Conservation (phyloP, 2,329 filamentous ascomycete genomes). For the Fusarium subglutinans region DNA sequence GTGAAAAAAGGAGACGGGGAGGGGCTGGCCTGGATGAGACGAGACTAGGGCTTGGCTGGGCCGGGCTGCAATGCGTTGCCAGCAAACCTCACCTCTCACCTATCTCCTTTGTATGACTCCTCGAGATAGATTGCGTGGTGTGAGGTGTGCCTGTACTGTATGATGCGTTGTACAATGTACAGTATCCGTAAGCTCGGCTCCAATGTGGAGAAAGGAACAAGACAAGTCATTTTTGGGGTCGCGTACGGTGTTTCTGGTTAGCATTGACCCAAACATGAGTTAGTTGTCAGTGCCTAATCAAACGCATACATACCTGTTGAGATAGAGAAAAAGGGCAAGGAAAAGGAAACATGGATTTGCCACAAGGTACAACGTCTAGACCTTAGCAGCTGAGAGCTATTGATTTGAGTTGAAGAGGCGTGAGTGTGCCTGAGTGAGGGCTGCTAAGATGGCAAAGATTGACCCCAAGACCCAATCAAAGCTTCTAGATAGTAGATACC, state of each 20-base stretch:
- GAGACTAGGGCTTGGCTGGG: slow-evolving; percentile 16
- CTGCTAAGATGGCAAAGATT: slow-evolving; percentile 3
- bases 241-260: slow-evolving; percentile 1
- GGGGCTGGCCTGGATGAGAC: slow-evolving; percentile 5
- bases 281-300: not conserved
- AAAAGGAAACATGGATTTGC: not conserved
- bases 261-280: not conserved
- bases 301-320: not conserved
- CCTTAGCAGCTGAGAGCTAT: not conserved
- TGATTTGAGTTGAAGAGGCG: not conserved
- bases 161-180: slow-evolving; percentile 18
- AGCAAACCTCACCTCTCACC: slow-evolving; percentile 15
- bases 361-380: not conserved
- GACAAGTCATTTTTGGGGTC: not conserved
- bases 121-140: slow-evolving; percentile 15
- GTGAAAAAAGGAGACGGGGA: slow-evolving; percentile 3
- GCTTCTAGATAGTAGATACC: slow-evolving; percentile 4
- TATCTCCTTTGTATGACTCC: not conserved
- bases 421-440: slow-evolving; percentile 26
- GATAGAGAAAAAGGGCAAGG: not conserved
- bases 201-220: slow-evolving; percentile 23
- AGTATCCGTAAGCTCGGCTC: slow-evolving; percentile 11
- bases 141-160: slow-evolving; percentile 14
- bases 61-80: slow-evolving; percentile 35
- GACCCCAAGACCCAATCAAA: slow-evolving; percentile 16